These are phyloP conservation scores for Annona cherimola DNA, from an alignment of 164 flowering plant genomes.

Conservation along the genomic window DNA sequence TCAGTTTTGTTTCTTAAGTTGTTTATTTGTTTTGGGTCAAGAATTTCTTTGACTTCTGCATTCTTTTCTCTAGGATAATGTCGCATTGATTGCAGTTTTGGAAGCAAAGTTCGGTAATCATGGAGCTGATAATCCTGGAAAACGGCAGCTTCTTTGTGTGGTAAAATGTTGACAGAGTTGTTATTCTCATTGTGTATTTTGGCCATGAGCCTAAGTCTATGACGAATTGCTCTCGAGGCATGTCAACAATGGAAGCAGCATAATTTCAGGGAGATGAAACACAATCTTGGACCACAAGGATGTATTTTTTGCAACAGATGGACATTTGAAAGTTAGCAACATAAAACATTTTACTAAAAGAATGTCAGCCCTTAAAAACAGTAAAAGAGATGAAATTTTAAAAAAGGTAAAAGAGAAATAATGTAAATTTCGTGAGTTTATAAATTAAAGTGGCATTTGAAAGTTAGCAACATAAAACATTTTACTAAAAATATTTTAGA, in stretches of 20 bases:
- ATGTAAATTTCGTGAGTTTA: too few species aligned
- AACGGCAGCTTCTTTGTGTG: conserved; percentile 96
- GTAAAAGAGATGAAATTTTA: too few species aligned
- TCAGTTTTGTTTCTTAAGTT: not conserved
- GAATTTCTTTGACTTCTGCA: not conserved
- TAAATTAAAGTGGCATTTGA: too few species aligned
- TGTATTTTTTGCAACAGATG: not conserved
- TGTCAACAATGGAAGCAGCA: not conserved
- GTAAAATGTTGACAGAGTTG: conserved; percentile 32
- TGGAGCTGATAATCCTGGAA: conserved; percentile 73
- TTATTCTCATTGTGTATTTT: not conserved
- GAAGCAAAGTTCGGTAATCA: conserved; percentile 90
- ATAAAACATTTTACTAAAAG: too few species aligned
- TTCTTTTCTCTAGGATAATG: conserved; percentile 62
- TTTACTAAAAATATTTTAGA: too few species aligned
- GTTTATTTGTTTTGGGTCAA: not conserved
- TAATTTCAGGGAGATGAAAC: not conserved
- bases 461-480: too few species aligned
- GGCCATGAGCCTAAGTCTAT: not conserved
- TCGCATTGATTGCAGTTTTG: conserved; percentile 85
- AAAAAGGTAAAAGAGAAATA: too few species aligned
- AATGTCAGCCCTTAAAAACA: too few species aligned
- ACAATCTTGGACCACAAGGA: not conserved
- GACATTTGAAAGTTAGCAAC: too few species aligned
- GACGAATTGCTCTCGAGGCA: not conserved